These are phyloP conservation scores for Salvia splendens DNA, from an alignment of 257 asterid species.

Conservation along the genomic window DNA sequence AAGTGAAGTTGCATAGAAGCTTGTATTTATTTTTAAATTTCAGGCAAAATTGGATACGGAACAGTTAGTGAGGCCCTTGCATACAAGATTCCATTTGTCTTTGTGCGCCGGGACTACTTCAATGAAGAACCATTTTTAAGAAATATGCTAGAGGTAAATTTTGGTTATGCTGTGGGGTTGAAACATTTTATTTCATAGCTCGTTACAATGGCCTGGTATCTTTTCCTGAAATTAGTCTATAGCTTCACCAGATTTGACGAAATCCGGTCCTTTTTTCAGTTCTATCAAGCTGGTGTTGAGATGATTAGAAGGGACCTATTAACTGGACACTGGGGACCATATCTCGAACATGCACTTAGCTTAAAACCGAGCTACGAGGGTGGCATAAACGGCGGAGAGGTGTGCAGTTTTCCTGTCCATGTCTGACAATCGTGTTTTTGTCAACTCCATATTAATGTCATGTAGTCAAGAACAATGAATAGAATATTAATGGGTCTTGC, in stretches of 20 bases:
- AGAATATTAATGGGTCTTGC: conserved; percentile 1
- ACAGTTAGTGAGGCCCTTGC: conserved; percentile 97
- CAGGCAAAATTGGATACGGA: conserved; percentile 99
- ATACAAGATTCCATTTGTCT: conserved; percentile 89
- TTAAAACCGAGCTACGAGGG: conserved; percentile 86
- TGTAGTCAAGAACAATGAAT: not conserved
- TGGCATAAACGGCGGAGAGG: conserved; percentile 93
- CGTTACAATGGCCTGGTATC: not conserved
- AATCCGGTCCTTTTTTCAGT: conserved; percentile 42
- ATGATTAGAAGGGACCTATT: conserved; percentile 98
- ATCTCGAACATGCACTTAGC: conserved; percentile 87
- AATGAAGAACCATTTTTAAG: conserved; percentile 97
- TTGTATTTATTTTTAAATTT: conserved; percentile 17
- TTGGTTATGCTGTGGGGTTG: conserved; percentile 5
- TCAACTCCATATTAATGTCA: too few relatives aligned
- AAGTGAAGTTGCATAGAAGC: conserved; percentile 21
- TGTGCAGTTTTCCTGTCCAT: conserved; percentile 31
- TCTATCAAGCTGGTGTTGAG: conserved; percentile 93
- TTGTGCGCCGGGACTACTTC: conserved; percentile 97
- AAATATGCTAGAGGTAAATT: conserved; percentile 95
- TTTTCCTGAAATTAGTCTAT: not conserved
- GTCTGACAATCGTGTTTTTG: not conserved
- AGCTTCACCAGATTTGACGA: conserved; percentile 29
- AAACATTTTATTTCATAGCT: conserved; percentile 11
- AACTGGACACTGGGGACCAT: conserved; percentile 95